Conservation (phyloP, 495 filamentous ascomycete genomes). For the Evernia prunastri region DNA sequence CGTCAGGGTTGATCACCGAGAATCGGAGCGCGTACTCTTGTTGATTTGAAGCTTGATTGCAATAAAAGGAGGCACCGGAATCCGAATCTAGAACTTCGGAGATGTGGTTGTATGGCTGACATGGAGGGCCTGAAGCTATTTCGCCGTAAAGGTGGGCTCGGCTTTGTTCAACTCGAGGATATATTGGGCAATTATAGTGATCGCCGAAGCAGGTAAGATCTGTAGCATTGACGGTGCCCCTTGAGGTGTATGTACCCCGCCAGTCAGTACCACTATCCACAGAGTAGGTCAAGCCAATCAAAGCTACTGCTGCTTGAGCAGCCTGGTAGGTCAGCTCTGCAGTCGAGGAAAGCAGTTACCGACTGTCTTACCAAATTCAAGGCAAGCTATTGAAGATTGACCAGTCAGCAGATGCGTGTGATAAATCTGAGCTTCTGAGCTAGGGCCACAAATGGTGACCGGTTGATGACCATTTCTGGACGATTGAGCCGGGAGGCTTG, state of each 20-base stretch:
- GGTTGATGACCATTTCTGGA: too few relatives aligned
- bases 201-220: slow-evolving; percentile 21
- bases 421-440: background rate
- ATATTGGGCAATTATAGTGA: background rate
- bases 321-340: slow-evolving; percentile 10
- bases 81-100: slow-evolving; percentile 8
- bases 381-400: slow-evolving; percentile 12
- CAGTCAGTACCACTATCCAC: slow-evolving; percentile 21
- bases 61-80: background rate
- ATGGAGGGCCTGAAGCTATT: background rate
- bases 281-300: slow-evolving; percentile 23
- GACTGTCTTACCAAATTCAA: slow-evolving; percentile 16
- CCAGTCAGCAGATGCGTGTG: background rate
- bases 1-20: slow-evolving; percentile 18
- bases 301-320: slow-evolving; percentile 24
- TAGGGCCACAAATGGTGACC: background rate
- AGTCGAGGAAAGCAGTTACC: background rate
- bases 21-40: slow-evolving; percentile 25
- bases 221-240: slow-evolving; percentile 19
- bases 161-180: background rate
- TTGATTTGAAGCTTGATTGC: background rate
- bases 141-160: slow-evolving; percentile 19
- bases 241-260: slow-evolving; percentile 7
- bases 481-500: background rate
- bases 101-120: slow-evolving; percentile 14